Base-by-base conservation (phyloP, 1,139 yeast genomes). In the Diutina catenulata region DNA sequence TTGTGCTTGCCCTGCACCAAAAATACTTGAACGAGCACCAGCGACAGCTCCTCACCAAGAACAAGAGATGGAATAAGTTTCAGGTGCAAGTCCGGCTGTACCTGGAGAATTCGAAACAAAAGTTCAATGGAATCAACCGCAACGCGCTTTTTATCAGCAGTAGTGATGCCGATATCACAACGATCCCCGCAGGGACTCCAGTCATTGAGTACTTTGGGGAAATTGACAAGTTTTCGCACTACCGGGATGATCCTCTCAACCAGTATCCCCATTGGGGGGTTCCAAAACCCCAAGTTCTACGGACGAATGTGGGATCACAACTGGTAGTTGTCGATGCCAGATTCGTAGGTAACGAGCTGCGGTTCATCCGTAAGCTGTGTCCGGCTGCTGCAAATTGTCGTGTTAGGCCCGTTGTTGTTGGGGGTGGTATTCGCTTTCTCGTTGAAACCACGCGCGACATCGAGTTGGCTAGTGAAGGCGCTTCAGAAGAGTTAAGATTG, bases 201-300 rank as follows among this genome's bases (percentile, higher is more conserved):
- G 57, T 87, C 3, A 64, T 73, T 26, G 91, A 84, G 48, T 70
- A 76, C 44, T 56, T 76, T 10, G 97, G 97, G 6, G 93, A 83
- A 44, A 55, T 87, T 5, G 80, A 77, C 47, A 63, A 72, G 38
- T 76, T 76, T 45, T 65, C 67, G 18, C 73, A 71, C 46, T 88
- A 87, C 52, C 67, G 73, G 25, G 52, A 57, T 6, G 83, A 84
- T 47, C 66, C 74, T 8, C 63, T 76, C 39, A 91, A 88, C 53
- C 94, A 86, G 51, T 88, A 86, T 53, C 59, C 76, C 43, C 56
- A 71, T n/a, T 75, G 87, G 72, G 95, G 95, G 0, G 76, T 86
- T 14, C 78, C 94, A 10, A 87, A 87, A 50, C 91, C 93, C 2
- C 76, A 76, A 40, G 94, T 84, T 1, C 15, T 31, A 5, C 20